phyloP scores from a whole-genome alignment of 164 flowering plant genomes.

The Brasenia schreberi region DNA sequence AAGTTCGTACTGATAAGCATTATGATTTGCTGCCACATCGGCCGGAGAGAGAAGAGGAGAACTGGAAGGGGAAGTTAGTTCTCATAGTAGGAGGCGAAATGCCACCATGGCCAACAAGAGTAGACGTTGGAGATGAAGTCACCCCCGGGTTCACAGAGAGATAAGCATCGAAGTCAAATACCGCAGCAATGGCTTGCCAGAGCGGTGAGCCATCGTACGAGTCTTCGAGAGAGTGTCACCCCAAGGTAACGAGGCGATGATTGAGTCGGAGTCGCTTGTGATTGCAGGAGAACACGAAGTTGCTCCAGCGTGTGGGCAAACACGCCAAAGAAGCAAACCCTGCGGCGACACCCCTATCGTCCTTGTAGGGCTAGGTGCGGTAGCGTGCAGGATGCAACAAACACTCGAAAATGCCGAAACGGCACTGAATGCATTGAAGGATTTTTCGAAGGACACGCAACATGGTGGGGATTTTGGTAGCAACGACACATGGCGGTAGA shows the following conservation, averaged over 20 bases:
- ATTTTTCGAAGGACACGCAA: no score
- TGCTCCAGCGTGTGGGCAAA: conserved; percentile 79
- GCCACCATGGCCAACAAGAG: conserved; percentile 1
- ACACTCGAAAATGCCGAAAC: conserved; percentile 94
- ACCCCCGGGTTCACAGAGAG: conserved; percentile 7
- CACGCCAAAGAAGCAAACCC: conserved; percentile 85
- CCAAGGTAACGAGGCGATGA: conserved; percentile 1
- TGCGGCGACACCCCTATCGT: conserved; percentile 51
- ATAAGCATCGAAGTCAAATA: conserved; percentile 2
- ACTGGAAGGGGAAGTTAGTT: conserved; percentile 25
- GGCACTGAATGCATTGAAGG: no score
- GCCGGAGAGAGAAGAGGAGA: conserved; percentile 25
- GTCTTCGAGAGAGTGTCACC: conserved; percentile 7
- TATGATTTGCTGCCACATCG: conserved; percentile 20
- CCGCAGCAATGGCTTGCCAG: conserved; percentile 23
- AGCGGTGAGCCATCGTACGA: conserved; percentile 47
- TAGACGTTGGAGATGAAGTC: conserved; percentile 21
- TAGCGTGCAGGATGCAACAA: conserved; percentile 90
- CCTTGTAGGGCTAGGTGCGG: conserved; percentile 86
- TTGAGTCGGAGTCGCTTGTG: conserved; percentile 21
- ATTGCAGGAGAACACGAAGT: conserved; percentile 29
- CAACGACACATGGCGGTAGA: no score
- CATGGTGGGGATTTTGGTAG: no score
- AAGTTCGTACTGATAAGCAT: conserved; percentile 19
- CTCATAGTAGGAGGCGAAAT: conserved; percentile 10